Evolutionary conservation across 805 yeast species (phyloP).

Genomic region (Sugiyamaella americana): DNA sequence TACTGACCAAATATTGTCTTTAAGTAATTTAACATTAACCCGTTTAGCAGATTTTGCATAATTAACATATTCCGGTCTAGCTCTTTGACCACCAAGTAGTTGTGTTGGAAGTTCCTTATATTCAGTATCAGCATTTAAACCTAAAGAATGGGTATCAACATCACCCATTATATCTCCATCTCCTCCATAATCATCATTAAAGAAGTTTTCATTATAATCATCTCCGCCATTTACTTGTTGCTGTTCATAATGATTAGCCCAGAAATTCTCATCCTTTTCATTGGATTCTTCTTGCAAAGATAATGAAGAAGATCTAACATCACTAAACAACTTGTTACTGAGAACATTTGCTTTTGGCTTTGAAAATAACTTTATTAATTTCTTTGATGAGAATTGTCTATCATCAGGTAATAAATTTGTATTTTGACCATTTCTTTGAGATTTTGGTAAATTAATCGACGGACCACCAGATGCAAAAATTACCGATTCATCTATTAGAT

Average conservation of each 20-base stretch:
- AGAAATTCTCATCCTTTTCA: constrained; percentile 57
- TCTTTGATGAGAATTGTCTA: constrained; percentile 60
- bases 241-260: constrained; percentile 55
- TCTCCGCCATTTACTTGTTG: constrained; percentile 24
- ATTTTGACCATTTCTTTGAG: constrained; percentile 37
- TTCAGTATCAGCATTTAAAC: neutral
- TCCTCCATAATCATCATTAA: constrained; percentile 31
- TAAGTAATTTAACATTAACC: constrained; percentile 67
- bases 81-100: constrained; percentile 15
- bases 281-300: neutral
- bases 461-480: constrained; percentile 39
- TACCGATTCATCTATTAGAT: constrained; percentile 35
- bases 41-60: constrained; percentile 70
- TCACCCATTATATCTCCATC: constrained; percentile 29
- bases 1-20: constrained; percentile 69
- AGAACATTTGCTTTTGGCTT: constrained; percentile 44
- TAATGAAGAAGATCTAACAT: neutral
- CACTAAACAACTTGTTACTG: constrained; percentile 9
- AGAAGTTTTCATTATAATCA: constrained; percentile 24
- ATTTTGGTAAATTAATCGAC: constrained; percentile 39
- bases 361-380: constrained; percentile 58
- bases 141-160: constrained; percentile 13
- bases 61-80: constrained; percentile 36
- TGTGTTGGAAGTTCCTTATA: neutral
- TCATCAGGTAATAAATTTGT: constrained; percentile 65